Evolutionary conservation across 1,284 basidiomycete genomes (phyloP), one percentile per base, ranked within the genome.

Genomic region (Kwoniella shivajii): DNA sequence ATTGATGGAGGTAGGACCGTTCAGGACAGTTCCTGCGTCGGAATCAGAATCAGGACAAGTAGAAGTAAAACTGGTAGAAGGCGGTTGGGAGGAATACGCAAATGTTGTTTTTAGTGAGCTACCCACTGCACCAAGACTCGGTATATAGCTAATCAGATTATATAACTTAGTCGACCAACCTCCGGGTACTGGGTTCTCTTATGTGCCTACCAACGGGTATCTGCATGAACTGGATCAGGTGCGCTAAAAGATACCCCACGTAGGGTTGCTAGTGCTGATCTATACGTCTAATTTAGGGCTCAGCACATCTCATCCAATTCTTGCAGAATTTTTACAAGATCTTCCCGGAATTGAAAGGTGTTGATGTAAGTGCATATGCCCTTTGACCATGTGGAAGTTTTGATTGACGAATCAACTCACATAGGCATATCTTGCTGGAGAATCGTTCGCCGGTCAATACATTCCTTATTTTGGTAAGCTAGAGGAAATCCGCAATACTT

Each of bases 11-110:
- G 83, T 95, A 20, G 95, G 95, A 0, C 94, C 95, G 4, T 95
- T 93, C 84, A 82, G 88, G 54, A 82, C 88, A 65, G 88, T 76
- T 22, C 74, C 72, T 7, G 66, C 65, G 2, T 50, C 56, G 26
- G 67, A 71, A 59, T 74, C 71, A 3, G 57, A 57, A 31, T 71
- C 69, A 6, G 87, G 86, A 6, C 80, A 88, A n/a, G 88, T 88
- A 24, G 86, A 88, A 14, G 82, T 97, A 56, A 84, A 85, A 62
- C 84, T 87, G 51, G 82, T 86, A 6, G 88, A 94, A 33, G 93
- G 92, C 26, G 93, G 93, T 6, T 99, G 95, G 95, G 95, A 99
- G 75, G 96, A 99, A 76, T 99, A 95, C 72, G 89, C 91, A n/a
- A 95, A 91, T 44, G 86, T 99, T 78, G 86, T 99, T 56, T 99